Conservation (phyloP, 192 early-diverging fungal genomes). For the Gryganskiella cystojenkinii region DNA sequence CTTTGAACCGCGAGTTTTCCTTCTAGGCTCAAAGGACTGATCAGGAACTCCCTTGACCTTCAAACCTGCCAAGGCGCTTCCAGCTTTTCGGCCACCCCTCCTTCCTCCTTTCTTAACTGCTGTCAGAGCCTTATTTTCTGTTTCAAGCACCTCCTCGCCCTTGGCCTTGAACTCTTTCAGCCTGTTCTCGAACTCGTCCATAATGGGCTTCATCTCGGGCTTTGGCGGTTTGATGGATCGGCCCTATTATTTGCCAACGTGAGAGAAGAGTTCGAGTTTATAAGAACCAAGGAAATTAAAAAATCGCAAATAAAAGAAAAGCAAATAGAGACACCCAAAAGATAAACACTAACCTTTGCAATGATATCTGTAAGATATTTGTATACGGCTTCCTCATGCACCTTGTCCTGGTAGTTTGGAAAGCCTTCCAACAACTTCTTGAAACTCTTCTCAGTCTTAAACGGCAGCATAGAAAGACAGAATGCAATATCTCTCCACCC, state of each 20-base stretch:
- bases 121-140: constrained; percentile 39
- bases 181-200: constrained; percentile 91
- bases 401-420: constrained; percentile 91
- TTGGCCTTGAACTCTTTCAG: constrained; percentile 78
- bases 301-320: not conserved
- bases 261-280: too few relatives aligned
- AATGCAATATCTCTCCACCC: constrained; percentile 95
- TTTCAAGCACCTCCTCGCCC: constrained; percentile 48
- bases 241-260: constrained; percentile 65
- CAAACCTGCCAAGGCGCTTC: constrained; percentile 25
- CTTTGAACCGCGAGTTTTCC: constrained; percentile 4
- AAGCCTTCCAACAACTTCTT: constrained; percentile 87
- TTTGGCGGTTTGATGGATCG: constrained; percentile 72
- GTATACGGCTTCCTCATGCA: constrained; percentile 85
- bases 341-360: constrained; percentile 77
- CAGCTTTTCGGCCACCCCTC: constrained; percentile 29
- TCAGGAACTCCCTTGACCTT: constrained; percentile 37
- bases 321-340: too few relatives aligned
- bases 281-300: not conserved
- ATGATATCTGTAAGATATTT: constrained; percentile 91
- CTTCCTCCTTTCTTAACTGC: constrained; percentile 46
- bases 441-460: constrained; percentile 87
- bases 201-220: constrained; percentile 77
- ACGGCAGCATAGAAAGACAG: constrained; percentile 91
- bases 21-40: not conserved